A percentile compares a stretch with the other conserved stretches of the same genome.
phyloP scores from a whole-genome alignment of 2,329 filamentous ascomycete species.

The Ceratocystis diversiconidia region DNA sequence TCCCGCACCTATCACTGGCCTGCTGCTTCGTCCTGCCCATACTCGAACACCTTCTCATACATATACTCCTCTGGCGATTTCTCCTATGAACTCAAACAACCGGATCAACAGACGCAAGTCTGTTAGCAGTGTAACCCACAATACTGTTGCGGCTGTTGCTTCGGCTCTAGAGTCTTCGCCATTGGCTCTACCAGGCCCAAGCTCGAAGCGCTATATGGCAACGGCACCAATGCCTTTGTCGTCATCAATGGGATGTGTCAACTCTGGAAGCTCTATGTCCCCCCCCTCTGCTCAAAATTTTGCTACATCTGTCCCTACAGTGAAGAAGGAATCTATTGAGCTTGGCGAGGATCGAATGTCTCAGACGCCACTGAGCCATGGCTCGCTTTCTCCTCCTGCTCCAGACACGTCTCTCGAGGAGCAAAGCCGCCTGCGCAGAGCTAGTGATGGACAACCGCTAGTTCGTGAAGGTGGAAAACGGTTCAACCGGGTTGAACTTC shows the following conservation, averaged over 20 bases:
- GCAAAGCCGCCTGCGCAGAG: slow-evolving; percentile 41
- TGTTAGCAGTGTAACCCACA: slow-evolving; percentile 45
- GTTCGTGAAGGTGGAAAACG: slow-evolving; percentile 73
- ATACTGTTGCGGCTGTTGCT: slow-evolving; percentile 21
- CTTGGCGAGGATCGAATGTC: slow-evolving; percentile 49
- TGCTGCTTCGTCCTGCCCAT: slow-evolving; percentile 47
- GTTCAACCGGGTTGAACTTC: slow-evolving; percentile 69
- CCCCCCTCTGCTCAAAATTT: slow-evolving; percentile 57
- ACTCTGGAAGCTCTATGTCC: slow-evolving; percentile 25
- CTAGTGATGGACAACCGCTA: slow-evolving; percentile 77
- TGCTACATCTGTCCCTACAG: slow-evolving; percentile 36
- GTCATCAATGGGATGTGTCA: slow-evolving; percentile 1
- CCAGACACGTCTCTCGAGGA: slow-evolving; percentile 27
- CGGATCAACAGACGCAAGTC: slow-evolving; percentile 89
- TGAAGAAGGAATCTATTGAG: slow-evolving; percentile 36
- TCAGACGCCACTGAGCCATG: slow-evolving; percentile 43
- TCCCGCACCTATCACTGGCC: slow-evolving; percentile 33
- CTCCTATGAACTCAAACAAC: slow-evolving; percentile 61
- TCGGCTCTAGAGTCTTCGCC: slow-evolving; percentile 33
- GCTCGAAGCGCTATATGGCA: slow-evolving; percentile 13
- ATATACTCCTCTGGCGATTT: slow-evolving; percentile 47
- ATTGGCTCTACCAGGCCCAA: slow-evolving; percentile 28
- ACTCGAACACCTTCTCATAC: slow-evolving; percentile 71
- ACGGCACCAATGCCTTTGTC: slow-evolving; percentile 1
- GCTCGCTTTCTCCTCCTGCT: slow-evolving; percentile 18